Evolutionary conservation across 768 basidiomycete species (phyloP).

Genomic region (Tylopilus balloui): DNA sequence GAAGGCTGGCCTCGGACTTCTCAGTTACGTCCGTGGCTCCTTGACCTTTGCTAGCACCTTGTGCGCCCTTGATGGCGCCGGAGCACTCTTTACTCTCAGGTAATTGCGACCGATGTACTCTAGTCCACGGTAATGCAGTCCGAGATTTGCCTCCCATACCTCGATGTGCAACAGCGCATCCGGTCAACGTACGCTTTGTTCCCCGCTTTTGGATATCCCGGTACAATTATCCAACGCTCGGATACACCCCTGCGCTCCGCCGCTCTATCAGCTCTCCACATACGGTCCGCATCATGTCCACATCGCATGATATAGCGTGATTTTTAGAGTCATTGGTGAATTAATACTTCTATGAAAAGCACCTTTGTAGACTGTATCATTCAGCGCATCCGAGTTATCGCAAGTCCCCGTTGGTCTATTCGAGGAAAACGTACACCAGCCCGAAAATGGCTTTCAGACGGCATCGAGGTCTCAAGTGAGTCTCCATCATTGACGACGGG

Average conservation of each 20-base stretch:
- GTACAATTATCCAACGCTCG: constrained; percentile 11
- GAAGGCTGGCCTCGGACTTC: constrained; percentile 33
- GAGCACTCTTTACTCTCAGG: constrained; percentile 17
- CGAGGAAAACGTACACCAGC: background rate
- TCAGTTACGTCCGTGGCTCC: constrained; percentile 33
- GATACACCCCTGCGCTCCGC: constrained; percentile 21
- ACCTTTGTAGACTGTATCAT: background rate
- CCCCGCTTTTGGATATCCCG: constrained; percentile 22
- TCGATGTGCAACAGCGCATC: constrained; percentile 14
- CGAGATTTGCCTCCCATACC: constrained; percentile 12
- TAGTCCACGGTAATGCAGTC: constrained; percentile 8
- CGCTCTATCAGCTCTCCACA: constrained; percentile 19
- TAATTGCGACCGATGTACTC: constrained; percentile 21
- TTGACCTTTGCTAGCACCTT: constrained; percentile 17
- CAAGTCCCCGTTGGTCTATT: constrained; percentile 18
- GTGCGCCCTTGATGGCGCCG: constrained; percentile 29
- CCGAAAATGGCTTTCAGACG: constrained; percentile 6
- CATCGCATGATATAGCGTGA: background rate
- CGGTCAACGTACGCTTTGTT: constrained; percentile 17
- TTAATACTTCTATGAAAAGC: constrained; percentile 14
- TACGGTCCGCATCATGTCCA: constrained; percentile 19
- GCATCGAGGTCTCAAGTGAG: constrained; percentile 2
- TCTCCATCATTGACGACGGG: constrained; percentile 9
- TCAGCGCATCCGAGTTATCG: constrained; percentile 9
- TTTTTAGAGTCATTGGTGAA: constrained; percentile 6